Evolutionary conservation across 1,139 yeast species (phyloP), one percentile per base, ranked within the genome.

Genomic region (Suhomyces panamericanus): DNA sequence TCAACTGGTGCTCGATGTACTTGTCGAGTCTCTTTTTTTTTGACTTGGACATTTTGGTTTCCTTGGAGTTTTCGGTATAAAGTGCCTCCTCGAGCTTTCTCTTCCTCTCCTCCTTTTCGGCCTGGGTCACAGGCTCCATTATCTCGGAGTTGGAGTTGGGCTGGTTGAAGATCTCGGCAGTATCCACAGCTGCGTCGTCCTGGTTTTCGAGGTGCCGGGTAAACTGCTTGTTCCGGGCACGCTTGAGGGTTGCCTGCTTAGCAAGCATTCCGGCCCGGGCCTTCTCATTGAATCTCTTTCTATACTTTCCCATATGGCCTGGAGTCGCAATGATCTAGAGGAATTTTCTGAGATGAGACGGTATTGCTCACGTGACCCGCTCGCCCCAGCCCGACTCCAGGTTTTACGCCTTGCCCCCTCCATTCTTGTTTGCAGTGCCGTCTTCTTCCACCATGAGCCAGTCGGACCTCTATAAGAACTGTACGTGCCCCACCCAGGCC

Each of bases 231-330:
- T 87, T 86, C 45, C 96, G 72, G 31, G 81, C 86, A 45, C 69
- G 68, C 53, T 82, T 84, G 55, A 88, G 70, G 39, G 84, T 83
- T 31, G 85, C 83, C 60, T 85, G 87, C 71, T 85, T 87, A 32
- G 91, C 85, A 58, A 88, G 83, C 80, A 85, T 85, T 28, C 96
- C 96, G 4, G 89, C 60, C 32, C 95, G 80, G 46, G 95, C 96
- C 71, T 86, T 87, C 63, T 85, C 96, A 63, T 88, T 88, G 70
- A 84, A 86, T 50, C 96, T 67, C 63, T 80, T 80, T 56, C 95
- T 77, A 63, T 86, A 87, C 53, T 85, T 86, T 48, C 93, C 96
- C 96, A 88, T 87, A 20, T 87, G 26, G 13, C 37, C 33, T 16
- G 16, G 26, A 34, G 30, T 34, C 16, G 31, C 12, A 20, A 22